These are phyloP conservation scores for Candolleomyces efflorescens DNA, from an alignment of 768 basidiomycete species.

Conservation along the genomic window DNA sequence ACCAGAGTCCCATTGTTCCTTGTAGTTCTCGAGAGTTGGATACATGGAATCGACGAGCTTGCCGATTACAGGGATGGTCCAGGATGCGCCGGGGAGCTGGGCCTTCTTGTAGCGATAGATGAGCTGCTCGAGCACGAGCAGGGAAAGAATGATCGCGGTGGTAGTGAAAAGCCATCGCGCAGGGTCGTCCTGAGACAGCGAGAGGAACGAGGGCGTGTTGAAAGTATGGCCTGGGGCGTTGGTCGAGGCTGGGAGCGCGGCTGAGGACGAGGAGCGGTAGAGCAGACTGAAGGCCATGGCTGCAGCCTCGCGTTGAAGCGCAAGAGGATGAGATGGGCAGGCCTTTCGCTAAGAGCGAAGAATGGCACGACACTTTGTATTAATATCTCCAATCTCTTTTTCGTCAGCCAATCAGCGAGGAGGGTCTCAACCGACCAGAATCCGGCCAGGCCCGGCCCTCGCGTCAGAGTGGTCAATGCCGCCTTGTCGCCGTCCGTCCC, in stretches of 20 bases:
- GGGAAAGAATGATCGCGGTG: slow-evolving; percentile 59
- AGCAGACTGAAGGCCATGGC: slow-evolving; percentile 28
- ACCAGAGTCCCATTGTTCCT: slow-evolving; percentile 88
- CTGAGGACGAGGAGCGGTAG: slow-evolving; percentile 31
- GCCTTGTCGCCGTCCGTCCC: no score
- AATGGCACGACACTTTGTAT: slow-evolving; percentile 30
- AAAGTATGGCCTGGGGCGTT: slow-evolving; percentile 39
- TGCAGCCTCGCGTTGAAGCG: neutral
- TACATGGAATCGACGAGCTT: slow-evolving; percentile 91
- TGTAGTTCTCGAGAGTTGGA: slow-evolving; percentile 90
- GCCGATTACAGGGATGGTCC: slow-evolving; percentile 98
- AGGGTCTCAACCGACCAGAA: neutral
- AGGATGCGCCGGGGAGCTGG: slow-evolving; percentile 78
- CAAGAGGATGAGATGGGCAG: neutral
- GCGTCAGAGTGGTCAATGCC: no score
- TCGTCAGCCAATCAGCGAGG: slow-evolving; percentile 31
- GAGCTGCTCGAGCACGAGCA: slow-evolving; percentile 83
- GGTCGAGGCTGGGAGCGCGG: slow-evolving; percentile 42
- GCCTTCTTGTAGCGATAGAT: slow-evolving; percentile 89
- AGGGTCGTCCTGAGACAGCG: slow-evolving; percentile 27
- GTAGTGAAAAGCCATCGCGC: slow-evolving; percentile 65
- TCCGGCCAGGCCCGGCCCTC: neutral
- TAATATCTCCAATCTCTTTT: slow-evolving; percentile 24
- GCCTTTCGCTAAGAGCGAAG: slow-evolving; percentile 9
- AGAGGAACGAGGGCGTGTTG: slow-evolving; percentile 44